Evolutionary conservation across 805 yeast genomes (phyloP), one percentile per base, ranked within the genome.

Genomic region (Kuraishia cidri): DNA sequence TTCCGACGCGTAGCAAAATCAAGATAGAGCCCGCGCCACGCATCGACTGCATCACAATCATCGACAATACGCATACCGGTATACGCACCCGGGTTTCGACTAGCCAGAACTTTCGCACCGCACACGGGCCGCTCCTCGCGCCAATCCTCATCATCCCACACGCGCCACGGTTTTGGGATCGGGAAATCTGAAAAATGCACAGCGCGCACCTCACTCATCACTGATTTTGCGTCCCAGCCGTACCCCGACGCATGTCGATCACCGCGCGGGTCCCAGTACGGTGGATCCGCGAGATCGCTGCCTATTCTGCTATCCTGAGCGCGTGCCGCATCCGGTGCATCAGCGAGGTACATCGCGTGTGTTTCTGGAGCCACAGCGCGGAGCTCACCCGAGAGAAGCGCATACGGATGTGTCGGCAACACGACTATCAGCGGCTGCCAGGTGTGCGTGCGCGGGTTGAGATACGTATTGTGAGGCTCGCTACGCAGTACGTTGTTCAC

Each of bases 131-230:
- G 29, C 21, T 34, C 30, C 11, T 30, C 13, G 6, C 26, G 13
- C 8, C 37, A 11, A 28, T 45, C 36, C 14, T 46, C 33, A 2
- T 35, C 35, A 29, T 46, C 41, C 6, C 21, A 26, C n/a, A 31
- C 38, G 35, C 66, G 46, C 86, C 86, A 78, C 4, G 85, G 86
- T 45, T 79, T 78, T 0, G 77, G 73, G 5, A 77, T 50, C 5
- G 86, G 86, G 23, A 66, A 64, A 45, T 79, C 87, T 3, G 80
- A 71, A 48, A 72, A 79, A 47, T 79, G 87, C 19, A 76, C 48
- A 34, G 73, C 57, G 43, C 65, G 68, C 4, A 66, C 50, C 8
- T 56, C 48, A 5, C 45, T 38, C 6, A 54, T 37, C 10, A 51
- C 43, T 15, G 44, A 24, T 5, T 29, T 20, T 3, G 65, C 45